A percentile compares a stretch with the other conserved stretches of the same genome.
These are phyloP conservation scores for Pisolithus sp. DNA, from an alignment of 768 basidiomycete species.

Conservation along the genomic window DNA sequence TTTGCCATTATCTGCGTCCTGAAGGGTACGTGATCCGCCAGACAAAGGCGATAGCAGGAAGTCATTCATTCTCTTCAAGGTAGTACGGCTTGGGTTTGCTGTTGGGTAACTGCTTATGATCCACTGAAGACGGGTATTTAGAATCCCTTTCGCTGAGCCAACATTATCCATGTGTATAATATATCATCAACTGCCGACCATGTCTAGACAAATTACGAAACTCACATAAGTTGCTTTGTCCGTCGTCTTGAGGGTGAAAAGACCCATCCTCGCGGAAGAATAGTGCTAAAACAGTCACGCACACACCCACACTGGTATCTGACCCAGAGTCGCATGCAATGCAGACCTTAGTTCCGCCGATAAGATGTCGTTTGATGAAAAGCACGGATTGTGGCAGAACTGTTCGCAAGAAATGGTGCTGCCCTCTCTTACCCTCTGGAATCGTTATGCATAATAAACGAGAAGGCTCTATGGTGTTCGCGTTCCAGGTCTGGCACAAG, in stretches of 20 bases:
- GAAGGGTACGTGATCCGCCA: neutral
- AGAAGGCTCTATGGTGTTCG: neutral
- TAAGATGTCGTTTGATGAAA: slow-evolving; percentile 41
- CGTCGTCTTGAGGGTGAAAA: slow-evolving; percentile 7
- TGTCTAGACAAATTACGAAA: neutral
- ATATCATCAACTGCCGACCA: neutral
- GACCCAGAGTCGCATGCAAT: slow-evolving; percentile 52
- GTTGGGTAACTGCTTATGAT: slow-evolving; percentile 67
- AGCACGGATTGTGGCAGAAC: slow-evolving; percentile 43
- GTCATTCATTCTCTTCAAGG: slow-evolving; percentile 74
- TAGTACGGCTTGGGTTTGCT: slow-evolving; percentile 79
- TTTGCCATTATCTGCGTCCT: neutral
- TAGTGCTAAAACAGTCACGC: slow-evolving; percentile 47
- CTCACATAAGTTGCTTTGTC: slow-evolving; percentile 15
- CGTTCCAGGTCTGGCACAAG: neutral
- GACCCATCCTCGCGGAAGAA: slow-evolving; percentile 54
- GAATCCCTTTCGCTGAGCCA: slow-evolving; percentile 46
- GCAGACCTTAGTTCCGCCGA: slow-evolving; percentile 33
- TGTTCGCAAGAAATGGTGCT: slow-evolving; percentile 39
- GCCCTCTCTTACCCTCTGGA: slow-evolving; percentile 47
- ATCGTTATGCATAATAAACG: slow-evolving; percentile 21
- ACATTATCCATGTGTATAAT: neutral
- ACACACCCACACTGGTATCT: slow-evolving; percentile 60
- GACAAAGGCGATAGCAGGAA: slow-evolving; percentile 47
- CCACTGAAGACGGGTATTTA: slow-evolving; percentile 79